These are phyloP conservation scores for Aristolochia fimbriata DNA, from an alignment of 164 flowering plant species.

Conservation along the genomic window DNA sequence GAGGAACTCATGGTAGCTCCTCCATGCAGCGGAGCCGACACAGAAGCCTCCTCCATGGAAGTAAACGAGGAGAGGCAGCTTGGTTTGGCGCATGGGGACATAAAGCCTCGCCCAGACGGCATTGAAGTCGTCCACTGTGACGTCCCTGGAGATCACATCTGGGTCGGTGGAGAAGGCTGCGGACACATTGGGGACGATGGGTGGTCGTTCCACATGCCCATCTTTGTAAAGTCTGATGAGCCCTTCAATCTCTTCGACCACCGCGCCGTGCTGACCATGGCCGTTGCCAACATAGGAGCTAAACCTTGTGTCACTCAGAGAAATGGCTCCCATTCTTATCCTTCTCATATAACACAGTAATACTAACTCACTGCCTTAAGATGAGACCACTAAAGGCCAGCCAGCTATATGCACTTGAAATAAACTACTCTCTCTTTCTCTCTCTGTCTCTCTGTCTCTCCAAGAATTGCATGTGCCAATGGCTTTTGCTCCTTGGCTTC, in stretches of 20 bases:
- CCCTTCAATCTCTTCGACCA: constrained; percentile 37
- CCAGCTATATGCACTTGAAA: too few species aligned
- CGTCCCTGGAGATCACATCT: constrained; percentile 34
- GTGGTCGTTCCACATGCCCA: constrained; percentile 42
- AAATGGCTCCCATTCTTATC: constrained; percentile 28
- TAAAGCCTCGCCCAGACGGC: constrained; percentile 40
- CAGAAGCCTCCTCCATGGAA: constrained; percentile 68
- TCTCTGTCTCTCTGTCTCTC: too few species aligned
- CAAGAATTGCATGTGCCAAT: too few species aligned
- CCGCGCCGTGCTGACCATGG: constrained; percentile 18
- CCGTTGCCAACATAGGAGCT: constrained; percentile 9
- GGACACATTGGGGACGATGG: constrained; percentile 29
- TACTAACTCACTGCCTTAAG: too few species aligned
- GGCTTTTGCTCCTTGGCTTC: too few species aligned
- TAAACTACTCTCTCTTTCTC: background rate
- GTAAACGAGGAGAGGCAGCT: constrained; percentile 37
- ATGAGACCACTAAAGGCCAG: too few species aligned
- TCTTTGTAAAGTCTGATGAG: constrained; percentile 43
- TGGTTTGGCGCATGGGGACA: constrained; percentile 23
- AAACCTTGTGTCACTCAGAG: constrained; percentile 21
- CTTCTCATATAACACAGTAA: constrained; percentile 9
- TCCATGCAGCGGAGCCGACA: constrained; percentile 54
- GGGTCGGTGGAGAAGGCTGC: constrained; percentile 19
- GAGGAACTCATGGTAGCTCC: constrained; percentile 47
- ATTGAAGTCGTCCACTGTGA: constrained; percentile 29